These are phyloP conservation scores for Avena eriantha DNA, from an alignment of 176 grass and related monocot genomes.

Conservation along the genomic window DNA sequence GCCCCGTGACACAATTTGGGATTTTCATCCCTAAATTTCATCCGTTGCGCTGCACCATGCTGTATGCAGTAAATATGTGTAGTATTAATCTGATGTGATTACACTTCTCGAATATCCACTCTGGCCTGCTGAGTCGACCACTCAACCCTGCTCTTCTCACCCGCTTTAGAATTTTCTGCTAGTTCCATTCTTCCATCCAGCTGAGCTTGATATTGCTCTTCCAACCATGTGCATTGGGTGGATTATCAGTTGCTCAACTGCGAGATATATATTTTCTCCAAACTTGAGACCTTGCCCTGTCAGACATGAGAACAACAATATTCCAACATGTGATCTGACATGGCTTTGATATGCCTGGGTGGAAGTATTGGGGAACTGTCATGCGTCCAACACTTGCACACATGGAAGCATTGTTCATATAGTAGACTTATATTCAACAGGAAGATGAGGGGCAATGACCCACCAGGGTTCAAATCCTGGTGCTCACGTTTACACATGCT, in stretches of 20 bases:
- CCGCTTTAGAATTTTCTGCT: not conserved
- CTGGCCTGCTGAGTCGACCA: not conserved
- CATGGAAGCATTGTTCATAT: not conserved
- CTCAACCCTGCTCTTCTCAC: not conserved
- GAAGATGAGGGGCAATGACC: not conserved
- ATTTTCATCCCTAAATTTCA: constrained; percentile 11
- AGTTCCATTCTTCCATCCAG: not conserved
- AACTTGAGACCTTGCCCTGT: not conserved
- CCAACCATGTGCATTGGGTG: not conserved
- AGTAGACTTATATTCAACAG: not conserved
- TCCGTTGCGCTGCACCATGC: not conserved
- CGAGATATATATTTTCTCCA: constrained; percentile 13
- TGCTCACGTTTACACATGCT: not conserved
- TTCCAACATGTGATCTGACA: not conserved
- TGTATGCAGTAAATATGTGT: not conserved
- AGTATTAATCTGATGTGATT: constrained; percentile 11
- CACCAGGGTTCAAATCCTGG: not conserved
- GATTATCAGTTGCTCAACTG: not conserved
- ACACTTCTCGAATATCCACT: not conserved
- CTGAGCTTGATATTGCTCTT: not conserved
- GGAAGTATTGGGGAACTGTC: not conserved
- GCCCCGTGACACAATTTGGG: constrained; percentile 1
- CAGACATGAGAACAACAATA: not conserved
- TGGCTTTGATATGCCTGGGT: not conserved
- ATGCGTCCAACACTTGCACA: not conserved